Base-by-base conservation (phyloP, 1,284 basidiomycete genomes). In the Quambalaria eucalypti region DNA sequence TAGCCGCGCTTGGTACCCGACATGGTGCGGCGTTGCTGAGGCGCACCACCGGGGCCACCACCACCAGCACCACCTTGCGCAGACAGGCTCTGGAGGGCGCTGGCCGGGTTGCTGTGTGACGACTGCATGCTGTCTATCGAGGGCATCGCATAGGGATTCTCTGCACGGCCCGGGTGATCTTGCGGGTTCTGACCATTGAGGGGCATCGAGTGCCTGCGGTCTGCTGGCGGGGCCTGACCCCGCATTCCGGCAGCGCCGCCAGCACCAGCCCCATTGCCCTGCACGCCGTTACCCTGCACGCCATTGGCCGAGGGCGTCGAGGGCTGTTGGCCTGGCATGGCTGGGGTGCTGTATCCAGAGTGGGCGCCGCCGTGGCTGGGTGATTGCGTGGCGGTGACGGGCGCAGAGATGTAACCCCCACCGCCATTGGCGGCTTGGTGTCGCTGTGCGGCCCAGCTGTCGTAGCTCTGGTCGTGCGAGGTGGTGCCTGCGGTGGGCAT, bases 321-420 rank as follows among this genome's bases (percentile, higher is more conserved):
- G 16, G 42, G 16, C 25, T 21, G 42, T 26, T 21, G 42, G n/a
- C 9, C 42, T 46, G 21, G 16, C 21, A 21, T 26, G n/a, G 19
- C 42, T 46, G 42, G 42, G 16, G 42, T 46, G 42, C 25, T 46
- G 42, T 46, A 46, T 12, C 42, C 42, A 26, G 42, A 46, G 42
- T 46, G 42, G 9, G 31, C 9, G 25, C 14, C 25, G 21, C 25
- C 21, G 42, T 46, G 42, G 19, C 21, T 26, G 12, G 42, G 42
- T 12, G 21, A 23, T 12, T 46, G 42, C 3, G n/a, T 26, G 42
- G 42, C 42, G 14, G 42, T 46, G 3, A 4, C 42, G 4, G 42
- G 42, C 7, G 42, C 42, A 6, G 25, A 26, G 42, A 23, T 46
- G 42, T 46, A 46, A 14, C 25, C 25, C 12, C 21, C 21, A 26